phyloP scores from a whole-genome alignment of 805 yeast genomes.

The Cyberlindnera euphorbiiphila region DNA sequence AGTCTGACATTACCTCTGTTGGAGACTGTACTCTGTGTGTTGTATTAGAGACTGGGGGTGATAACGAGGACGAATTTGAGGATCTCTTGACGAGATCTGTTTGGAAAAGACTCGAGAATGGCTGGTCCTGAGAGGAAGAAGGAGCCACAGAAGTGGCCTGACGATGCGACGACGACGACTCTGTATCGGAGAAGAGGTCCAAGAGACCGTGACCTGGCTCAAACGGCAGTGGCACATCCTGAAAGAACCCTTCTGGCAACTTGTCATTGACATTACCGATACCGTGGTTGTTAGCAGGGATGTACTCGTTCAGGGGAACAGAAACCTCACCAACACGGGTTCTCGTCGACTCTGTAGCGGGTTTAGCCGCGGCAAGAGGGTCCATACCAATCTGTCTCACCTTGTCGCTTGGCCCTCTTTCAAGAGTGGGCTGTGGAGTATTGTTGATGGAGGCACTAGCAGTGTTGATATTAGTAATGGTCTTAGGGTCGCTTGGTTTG shows the following conservation, averaged over 20 bases:
- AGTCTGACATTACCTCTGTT: constrained; percentile 6
- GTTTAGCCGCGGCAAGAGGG: constrained; percentile 26
- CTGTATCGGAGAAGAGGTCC: constrained; percentile 32
- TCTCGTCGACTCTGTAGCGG: constrained; percentile 23
- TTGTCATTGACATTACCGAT: constrained; percentile 29
- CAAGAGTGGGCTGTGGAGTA: too few relatives aligned
- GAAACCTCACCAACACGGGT: constrained; percentile 36
- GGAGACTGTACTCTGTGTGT: constrained; percentile 7
- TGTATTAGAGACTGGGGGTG: constrained; percentile 6
- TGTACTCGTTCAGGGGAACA: constrained; percentile 35
- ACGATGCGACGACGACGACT: too few relatives aligned
- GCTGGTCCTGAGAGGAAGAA: too few relatives aligned
- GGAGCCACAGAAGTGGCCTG: too few relatives aligned
- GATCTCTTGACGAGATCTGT: too few relatives aligned
- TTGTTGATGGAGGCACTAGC: too few relatives aligned
- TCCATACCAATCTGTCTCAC: constrained; percentile 29
- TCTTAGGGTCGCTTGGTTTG: constrained; percentile 5
- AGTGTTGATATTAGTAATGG: too few relatives aligned
- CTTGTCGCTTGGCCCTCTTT: background rate
- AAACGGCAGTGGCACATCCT: constrained; percentile 33
- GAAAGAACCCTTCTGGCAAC: constrained; percentile 26
- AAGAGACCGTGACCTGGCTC: constrained; percentile 37
- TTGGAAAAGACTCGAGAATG: too few relatives aligned
- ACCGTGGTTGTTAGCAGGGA: constrained; percentile 31
- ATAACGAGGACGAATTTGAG: constrained; percentile 1